Percentiles rank a stretch among this genome's conserved stretches.
Conservation (phyloP, 1,284 basidiomycete genomes). For the Butyriboletus appendiculatus region DNA sequence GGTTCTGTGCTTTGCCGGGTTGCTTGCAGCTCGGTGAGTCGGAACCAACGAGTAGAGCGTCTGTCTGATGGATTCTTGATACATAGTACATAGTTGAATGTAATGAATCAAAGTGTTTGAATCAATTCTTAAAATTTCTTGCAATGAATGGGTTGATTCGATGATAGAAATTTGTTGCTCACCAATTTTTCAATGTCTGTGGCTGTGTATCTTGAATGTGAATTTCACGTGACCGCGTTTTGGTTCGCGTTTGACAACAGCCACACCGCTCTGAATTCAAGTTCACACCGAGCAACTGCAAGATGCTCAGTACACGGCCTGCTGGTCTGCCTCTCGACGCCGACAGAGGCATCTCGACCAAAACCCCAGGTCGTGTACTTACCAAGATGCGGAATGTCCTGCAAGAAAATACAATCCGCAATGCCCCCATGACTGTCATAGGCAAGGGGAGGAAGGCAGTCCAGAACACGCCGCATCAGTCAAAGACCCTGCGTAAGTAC, state of each 20-base stretch:
- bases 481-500: constrained; percentile 37
- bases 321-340: constrained; percentile 44
- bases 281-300: constrained; percentile 9
- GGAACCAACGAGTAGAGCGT: constrained; percentile 65
- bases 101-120: too few species aligned
- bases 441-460: constrained; percentile 44
- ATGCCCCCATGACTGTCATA: constrained; percentile 44
- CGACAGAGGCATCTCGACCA: constrained; percentile 32
- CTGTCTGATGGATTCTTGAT: constrained; percentile 75
- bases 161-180: too few species aligned
- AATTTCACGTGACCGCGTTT: constrained; percentile 28
- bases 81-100: too few species aligned
- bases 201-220: constrained; percentile 8
- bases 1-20: constrained; percentile 41
- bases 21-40: constrained; percentile 40
- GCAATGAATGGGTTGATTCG: too few species aligned
- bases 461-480: constrained; percentile 41
- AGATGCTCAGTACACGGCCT: constrained; percentile 29
- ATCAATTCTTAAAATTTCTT: too few species aligned
- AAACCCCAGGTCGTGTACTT: constrained; percentile 51
- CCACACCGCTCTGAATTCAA: neutral
- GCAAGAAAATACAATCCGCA: constrained; percentile 53
- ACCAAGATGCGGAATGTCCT: constrained; percentile 41
- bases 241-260: constrained; percentile 26
- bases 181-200: neutral